Evolutionary conservation across 768 basidiomycete species (phyloP), one percentile per base, ranked within the genome.

Genomic region (Exidia glandulosa): DNA sequence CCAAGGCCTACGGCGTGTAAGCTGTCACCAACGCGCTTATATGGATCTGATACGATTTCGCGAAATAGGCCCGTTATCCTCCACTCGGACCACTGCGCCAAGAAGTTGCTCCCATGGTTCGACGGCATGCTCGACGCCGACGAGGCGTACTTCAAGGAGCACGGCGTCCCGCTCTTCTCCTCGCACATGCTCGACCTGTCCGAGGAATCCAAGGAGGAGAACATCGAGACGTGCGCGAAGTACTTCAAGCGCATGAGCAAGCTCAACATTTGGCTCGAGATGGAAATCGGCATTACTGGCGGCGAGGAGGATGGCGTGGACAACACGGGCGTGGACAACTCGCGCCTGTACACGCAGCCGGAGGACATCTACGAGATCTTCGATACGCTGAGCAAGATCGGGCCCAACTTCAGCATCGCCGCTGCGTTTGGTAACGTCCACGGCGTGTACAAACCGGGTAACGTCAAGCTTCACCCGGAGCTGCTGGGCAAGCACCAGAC

Each of bases 271-370:
- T 99, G 92, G 92, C 91, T 99, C 73, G 96, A 99, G 82, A 99
- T 99, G 96, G 96, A 99, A 76, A 99, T 99, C 72, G 96, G 96
- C 69, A 98, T 99, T 75, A 99, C 96, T 57, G 96, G 96, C 69
- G 96, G 96, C 67, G 96, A 99, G 74, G 96, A 99, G 73, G 96
- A 98, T 70, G 95, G 96, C 71, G 96, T 99, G 56, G 95, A 99
- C 77, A 99, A 99, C 81, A 87, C 92, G 52, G 84, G 79, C 45
- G 93, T 93, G 63, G 96, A 99, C 77, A 99, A 98, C 76, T 78
- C 86, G 52, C 81, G 82, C 61, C 79, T 98, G 68, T 99, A 99
- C 81, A 99, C 96, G 30, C 96, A 99, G 74, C 94, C 96, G 37
- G 87, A 92, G 67, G 95, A 99, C 66, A 85, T 99, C 68, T 95